A percentile compares a stretch with the other conserved stretches of the same genome.
phyloP scores from a whole-genome alignment of 768 basidiomycete genomes.

The Tylopilus subfusipes region DNA sequence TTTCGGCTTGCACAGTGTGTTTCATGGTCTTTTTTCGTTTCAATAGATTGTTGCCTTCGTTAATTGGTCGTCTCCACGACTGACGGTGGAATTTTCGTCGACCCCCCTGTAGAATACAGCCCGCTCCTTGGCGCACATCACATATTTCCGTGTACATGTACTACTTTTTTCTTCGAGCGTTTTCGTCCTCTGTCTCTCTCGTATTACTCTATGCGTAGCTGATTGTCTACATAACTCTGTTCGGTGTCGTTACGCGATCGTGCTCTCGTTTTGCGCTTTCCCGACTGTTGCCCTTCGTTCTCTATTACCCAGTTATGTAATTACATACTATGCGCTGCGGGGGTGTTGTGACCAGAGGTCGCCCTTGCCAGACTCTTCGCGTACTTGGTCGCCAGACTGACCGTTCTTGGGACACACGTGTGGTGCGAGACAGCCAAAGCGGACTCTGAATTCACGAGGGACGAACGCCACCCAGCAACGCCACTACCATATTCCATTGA shows the following conservation, averaged over 20 bases:
- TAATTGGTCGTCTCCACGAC: background rate
- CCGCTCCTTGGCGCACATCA: conserved; percentile 8
- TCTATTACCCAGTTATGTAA: background rate
- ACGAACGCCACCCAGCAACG: no score
- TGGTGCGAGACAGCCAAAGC: background rate
- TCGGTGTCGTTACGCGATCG: conserved; percentile 4
- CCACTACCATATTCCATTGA: no score
- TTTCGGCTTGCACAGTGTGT: conserved; percentile 13
- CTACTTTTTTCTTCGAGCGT: conserved; percentile 5
- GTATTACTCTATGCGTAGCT: conserved; percentile 23
- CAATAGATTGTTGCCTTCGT: conserved; percentile 23
- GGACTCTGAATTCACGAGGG: background rate
- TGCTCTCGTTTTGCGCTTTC: conserved; percentile 3
- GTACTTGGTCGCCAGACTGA: no score
- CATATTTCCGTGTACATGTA: conserved; percentile 34
- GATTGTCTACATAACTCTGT: conserved; percentile 10
- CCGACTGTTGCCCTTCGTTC: conserved; percentile 7
- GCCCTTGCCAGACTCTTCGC: no score
- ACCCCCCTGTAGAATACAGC: conserved; percentile 26
- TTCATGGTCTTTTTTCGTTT: conserved; percentile 22
- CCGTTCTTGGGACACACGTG: no score
- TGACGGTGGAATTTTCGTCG: conserved; percentile 15
- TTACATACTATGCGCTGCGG: background rate
- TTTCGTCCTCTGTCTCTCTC: background rate
- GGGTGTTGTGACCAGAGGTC: background rate